Evolutionary conservation across 176 grass and related monocot species (phyloP), one percentile per base, ranked within the genome.

Genomic region (Aechmea fasciata): DNA sequence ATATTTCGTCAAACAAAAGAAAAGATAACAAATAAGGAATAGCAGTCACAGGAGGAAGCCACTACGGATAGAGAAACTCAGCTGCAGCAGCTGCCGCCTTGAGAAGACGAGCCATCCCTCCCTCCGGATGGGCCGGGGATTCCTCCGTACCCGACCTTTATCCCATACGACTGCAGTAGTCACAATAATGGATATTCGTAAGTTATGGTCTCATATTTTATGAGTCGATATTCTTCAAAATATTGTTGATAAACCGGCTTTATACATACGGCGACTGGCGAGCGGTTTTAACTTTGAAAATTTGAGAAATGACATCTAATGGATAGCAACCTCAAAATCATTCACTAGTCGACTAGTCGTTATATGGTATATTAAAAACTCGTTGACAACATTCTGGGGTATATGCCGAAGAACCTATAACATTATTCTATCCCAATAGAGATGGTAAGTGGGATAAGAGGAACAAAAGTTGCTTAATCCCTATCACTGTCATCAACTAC

Each of bases 141-240:
- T 63, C 33, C 63, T 25, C 26, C 70, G 50, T 82, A 79, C 52
- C 89, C 89, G 53, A 87, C 72, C 80, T 91, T 91, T 79, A 91
- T 85, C 62, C 89, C 89, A 69, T 75, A 80, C 9, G 89, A 80
- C 89, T 91, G 82, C 66, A 64, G 52, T 48, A 67, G 71, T 52
- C 0, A 70, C 17, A 50, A 28, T 48, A 49, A 6, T 41, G 2
- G 48, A 59, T 73, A 11, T 73, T 61, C 15, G 2, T 61, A 0
- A 41, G 33, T 41, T 41, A 41, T 1, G 0, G 33, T 7, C 6
- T 5, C 33, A 41, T 41, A 41, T 41, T 7, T 41, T 41, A 41
- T 41, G 5, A 41, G 33, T 41, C 33, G 33, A 41, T 41, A 41
- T 41, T 41, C 33, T 41, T 41, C 3, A 6, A 41, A 41, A 41